Conservation (phyloP, 1,284 basidiomycete species). For the Ganoderma boninense region DNA sequence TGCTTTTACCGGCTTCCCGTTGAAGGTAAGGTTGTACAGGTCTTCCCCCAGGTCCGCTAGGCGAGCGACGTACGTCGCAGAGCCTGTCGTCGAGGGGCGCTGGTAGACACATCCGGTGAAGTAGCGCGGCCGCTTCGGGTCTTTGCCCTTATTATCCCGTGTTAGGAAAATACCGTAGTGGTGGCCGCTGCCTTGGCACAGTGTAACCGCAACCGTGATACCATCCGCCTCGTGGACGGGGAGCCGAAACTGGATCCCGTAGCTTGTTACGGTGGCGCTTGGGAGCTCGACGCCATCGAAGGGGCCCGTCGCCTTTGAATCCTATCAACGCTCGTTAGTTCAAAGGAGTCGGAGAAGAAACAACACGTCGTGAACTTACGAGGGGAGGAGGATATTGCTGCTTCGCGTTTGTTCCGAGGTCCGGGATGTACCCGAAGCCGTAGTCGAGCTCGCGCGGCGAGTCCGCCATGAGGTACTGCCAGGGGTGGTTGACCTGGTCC, state of each 20-base stretch:
- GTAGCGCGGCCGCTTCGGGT: neutral
- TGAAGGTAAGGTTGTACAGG: slow-evolving; percentile 9
- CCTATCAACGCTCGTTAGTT: neutral
- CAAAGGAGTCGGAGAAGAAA: neutral
- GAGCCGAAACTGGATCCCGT: slow-evolving; percentile 6
- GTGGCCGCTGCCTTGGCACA: neutral
- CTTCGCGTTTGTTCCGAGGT: neutral
- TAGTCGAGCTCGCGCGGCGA: slow-evolving; percentile 3
- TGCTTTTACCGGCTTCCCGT: slow-evolving; percentile 4
- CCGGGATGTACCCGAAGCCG: neutral
- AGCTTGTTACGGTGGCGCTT: neutral
- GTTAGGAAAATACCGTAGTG: slow-evolving; percentile 1
- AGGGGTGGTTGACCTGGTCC: neutral
- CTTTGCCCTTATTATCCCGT: neutral
- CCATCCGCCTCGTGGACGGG: slow-evolving; percentile 5
- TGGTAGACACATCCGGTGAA: neutral
- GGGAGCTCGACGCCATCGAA: slow-evolving; percentile 6
- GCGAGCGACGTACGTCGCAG: neutral
- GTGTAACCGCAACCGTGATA: neutral
- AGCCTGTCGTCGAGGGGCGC: neutral
- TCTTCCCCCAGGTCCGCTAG: slow-evolving; percentile 1
- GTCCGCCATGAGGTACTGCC: neutral
- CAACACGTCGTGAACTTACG: neutral
- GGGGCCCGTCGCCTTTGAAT: neutral
- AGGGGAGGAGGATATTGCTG: neutral